phyloP scores from a whole-genome alignment of 306 rosid genomes.

The Hippophae gyantsensis region DNA sequence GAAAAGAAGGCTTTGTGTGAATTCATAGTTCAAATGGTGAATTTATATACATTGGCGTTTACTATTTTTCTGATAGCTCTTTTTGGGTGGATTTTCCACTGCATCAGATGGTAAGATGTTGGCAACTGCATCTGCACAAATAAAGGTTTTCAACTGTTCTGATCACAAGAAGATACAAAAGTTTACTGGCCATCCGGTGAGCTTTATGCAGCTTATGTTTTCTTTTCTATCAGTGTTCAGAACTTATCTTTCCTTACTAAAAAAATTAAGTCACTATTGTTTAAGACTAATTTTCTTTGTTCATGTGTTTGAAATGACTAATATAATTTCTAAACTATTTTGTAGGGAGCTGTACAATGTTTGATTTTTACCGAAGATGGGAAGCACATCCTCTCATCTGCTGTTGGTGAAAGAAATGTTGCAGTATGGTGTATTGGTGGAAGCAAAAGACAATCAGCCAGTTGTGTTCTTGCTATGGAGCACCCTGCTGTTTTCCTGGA shows the following conservation, averaged over 20 bases:
- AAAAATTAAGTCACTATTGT: not conserved
- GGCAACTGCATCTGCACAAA: conserved; percentile 80
- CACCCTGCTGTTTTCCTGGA: conserved; percentile 84
- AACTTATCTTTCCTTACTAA: conserved; percentile 4
- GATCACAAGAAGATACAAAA: conserved; percentile 66
- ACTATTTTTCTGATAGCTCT: conserved; percentile 24
- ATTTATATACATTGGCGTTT: conserved; percentile 11
- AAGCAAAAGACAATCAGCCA: conserved; percentile 60
- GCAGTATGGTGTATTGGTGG: conserved; percentile 70
- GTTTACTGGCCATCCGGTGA: conserved; percentile 96
- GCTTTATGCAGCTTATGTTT: conserved; percentile 23
- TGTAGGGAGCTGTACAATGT: conserved; percentile 78
- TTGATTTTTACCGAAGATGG: conserved; percentile 80
- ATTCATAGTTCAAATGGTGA: conserved; percentile 17
- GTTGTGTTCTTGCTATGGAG: conserved; percentile 84
- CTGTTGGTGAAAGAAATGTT: conserved; percentile 79
- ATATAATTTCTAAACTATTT: conserved; percentile 22
- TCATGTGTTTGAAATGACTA: conserved; percentile 12
- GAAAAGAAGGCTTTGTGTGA: conserved; percentile 8
- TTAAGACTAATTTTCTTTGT: conserved; percentile 9
- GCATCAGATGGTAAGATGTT: conserved; percentile 67
- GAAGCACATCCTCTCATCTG: conserved; percentile 74
- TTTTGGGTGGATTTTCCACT: conserved; percentile 15
- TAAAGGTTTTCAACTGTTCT: conserved; percentile 62
- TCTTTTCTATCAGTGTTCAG: not conserved